Evolutionary conservation across 2,329 filamentous ascomycete species (phyloP), one percentile per base, ranked within the genome.

Genomic region (Cladosporium velox): DNA sequence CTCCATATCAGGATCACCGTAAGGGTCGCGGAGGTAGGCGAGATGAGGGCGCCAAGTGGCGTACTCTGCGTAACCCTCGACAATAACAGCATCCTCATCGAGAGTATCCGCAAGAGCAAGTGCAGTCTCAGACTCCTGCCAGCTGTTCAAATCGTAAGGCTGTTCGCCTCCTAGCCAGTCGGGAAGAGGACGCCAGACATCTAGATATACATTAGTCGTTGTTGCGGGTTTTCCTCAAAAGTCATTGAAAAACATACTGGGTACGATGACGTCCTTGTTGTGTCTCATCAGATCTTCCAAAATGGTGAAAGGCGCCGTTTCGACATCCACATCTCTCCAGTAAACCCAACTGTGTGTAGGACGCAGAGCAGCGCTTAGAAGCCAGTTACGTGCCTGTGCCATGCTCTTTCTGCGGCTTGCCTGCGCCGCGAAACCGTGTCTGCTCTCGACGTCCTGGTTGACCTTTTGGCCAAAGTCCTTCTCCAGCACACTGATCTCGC

Each of bases 331-430:
- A 81, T 99, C 95, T 79, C 95, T 89, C 95, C 95, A 99, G 77
- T 99, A 99, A 11, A 99, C 95, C 95, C 95, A 99, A 70, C 93
- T 97, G 77, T 99, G 95, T 62, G 95, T 96, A 1, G 95, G 95
- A 52, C 95, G 88, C 64, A 99, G 82, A 26, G 95, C 94, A 49
- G 95, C 94, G 74, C 93, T 97, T 65, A 99, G 81, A 62, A 99
- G 84, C 95, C 95, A 99, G 79, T 99, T 99, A 69, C 95, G 87
- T 60, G 95, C 95, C 80, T 97, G 93, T 0, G 95, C 95, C 95
- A 99, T 99, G 74, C 96, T 85, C 82, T 99, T 99, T 79, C 95
- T 88, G 73, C 95, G 87, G 71, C 90, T 91, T 28, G 95, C 95
- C 79, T 99, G 95, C 1, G 95, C 95, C 34, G 94, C 95, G 76